These are phyloP conservation scores for Fusarium subtropicale DNA, from an alignment of 2,329 filamentous ascomycete genomes.

Conservation along the genomic window DNA sequence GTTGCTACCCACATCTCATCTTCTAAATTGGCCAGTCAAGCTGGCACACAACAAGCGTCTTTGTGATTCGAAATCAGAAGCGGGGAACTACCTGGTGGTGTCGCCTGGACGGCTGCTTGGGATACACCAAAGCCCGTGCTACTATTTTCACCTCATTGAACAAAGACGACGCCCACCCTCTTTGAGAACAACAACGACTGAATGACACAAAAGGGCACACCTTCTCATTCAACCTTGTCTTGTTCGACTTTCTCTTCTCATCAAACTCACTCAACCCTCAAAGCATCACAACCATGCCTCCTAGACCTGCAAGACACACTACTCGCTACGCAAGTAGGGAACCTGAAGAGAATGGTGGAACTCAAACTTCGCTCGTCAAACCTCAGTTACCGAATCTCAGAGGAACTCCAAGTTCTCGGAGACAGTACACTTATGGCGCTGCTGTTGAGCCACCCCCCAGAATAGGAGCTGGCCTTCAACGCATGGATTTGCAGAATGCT, in stretches of 20 bases:
- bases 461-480: conserved; percentile 38
- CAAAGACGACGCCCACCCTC: conserved; percentile 19
- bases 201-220: conserved; percentile 35
- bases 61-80: conserved; percentile 16
- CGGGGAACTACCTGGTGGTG: conserved; percentile 12
- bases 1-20: conserved; percentile 30
- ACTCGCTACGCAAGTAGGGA: conserved; percentile 37
- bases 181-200: conserved; percentile 24
- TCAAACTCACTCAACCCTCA: background rate
- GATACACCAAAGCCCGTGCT: conserved; percentile 22
- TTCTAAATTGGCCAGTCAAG: conserved; percentile 37
- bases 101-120: conserved; percentile 11
- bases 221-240: conserved; percentile 16
- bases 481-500: conserved; percentile 47
- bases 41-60: conserved; percentile 16
- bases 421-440: conserved; percentile 56
- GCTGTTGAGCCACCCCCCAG: conserved; percentile 51
- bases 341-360: conserved; percentile 29
- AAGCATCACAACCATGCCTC: conserved; percentile 40
- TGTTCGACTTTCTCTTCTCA: conserved; percentile 9
- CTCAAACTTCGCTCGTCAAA: conserved; percentile 23
- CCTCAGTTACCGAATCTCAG: conserved; percentile 42
- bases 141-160: conserved; percentile 39
- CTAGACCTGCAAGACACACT: conserved; percentile 37
- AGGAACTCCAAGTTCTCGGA: conserved; percentile 52